Conservation (phyloP, 75 land plant species). For the Adiantum capillusveneris region DNA sequence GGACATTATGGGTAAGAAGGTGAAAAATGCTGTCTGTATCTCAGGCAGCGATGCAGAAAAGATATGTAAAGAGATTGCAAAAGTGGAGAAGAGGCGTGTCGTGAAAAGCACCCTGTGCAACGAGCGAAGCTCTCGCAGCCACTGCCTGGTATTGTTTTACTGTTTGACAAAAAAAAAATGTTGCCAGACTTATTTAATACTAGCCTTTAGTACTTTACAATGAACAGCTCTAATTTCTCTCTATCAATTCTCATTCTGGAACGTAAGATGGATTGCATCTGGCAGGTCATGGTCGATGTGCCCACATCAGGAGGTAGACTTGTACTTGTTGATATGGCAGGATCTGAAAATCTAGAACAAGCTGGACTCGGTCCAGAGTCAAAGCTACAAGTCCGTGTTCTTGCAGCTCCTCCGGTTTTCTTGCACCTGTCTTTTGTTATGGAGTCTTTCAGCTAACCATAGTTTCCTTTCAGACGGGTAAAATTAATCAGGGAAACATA, state of each 20-base stretch:
- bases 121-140: constrained; percentile 92
- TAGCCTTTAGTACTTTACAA: too few relatives aligned
- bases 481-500: constrained; percentile 92
- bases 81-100: constrained; percentile 84
- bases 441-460: neutral
- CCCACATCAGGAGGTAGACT: constrained; percentile 84
- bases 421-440: neutral
- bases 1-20: constrained; percentile 92
- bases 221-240: too few relatives aligned
- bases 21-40: constrained; percentile 72
- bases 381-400: constrained; percentile 96
- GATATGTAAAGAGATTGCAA: constrained; percentile 78
- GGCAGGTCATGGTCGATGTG: constrained; percentile 86
- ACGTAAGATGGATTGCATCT: too few relatives aligned
- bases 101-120: constrained; percentile 90
- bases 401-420: neutral
- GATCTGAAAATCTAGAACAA: constrained; percentile 94
- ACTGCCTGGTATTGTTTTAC: constrained; percentile 71
- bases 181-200: too few relatives aligned
- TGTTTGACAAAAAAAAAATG: too few relatives aligned
- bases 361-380: constrained; percentile 89
- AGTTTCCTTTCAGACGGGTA: constrained; percentile 64
- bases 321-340: constrained; percentile 98
- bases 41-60: constrained; percentile 80
- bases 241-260: too few relatives aligned